Evolutionary conservation across 2,329 filamentous ascomycete genomes (phyloP).

Genomic region (Cytospora paraplurivora): DNA sequence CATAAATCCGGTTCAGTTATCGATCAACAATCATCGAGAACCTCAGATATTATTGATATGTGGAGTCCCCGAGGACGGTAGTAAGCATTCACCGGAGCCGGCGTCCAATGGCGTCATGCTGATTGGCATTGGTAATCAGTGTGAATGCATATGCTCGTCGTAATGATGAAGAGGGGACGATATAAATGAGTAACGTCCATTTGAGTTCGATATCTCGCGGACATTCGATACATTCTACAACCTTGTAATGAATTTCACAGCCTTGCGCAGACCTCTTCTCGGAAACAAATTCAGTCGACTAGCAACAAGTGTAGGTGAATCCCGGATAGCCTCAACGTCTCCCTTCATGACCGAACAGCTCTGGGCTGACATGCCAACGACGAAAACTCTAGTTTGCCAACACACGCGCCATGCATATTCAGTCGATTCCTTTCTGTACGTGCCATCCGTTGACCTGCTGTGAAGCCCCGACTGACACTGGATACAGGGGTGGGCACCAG

Average conservation of each 20-base stretch:
- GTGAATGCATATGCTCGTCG: constrained; percentile 10
- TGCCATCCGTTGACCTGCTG: neutral
- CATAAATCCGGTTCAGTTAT: too few species aligned
- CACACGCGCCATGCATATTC: constrained; percentile 73
- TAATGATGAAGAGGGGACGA: constrained; percentile 17
- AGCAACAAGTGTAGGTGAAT: constrained; percentile 37
- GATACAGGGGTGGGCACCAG: constrained; percentile 69
- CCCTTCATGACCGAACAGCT: neutral
- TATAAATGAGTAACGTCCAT: neutral
- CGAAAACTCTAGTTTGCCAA: constrained; percentile 35
- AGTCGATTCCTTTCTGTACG: constrained; percentile 87
- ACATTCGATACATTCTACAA: neutral
- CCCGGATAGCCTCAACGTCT: neutral
- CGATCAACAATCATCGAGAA: too few species aligned
- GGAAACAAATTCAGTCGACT: constrained; percentile 37
- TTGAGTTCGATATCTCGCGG: neutral
- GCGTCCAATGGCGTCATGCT: constrained; percentile 29
- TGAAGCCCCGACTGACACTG: neutral
- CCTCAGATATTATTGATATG: neutral
- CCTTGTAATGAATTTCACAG: constrained; percentile 47
- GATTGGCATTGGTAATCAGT: constrained; percentile 27
- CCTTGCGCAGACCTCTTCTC: constrained; percentile 40
- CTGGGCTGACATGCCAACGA: neutral
- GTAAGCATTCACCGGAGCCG: neutral
- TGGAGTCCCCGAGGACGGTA: neutral